A percentile compares a stretch with the other conserved stretches of the same genome.
Conservation (phyloP, 1,139 yeast species). For the Candida neerlandica region DNA sequence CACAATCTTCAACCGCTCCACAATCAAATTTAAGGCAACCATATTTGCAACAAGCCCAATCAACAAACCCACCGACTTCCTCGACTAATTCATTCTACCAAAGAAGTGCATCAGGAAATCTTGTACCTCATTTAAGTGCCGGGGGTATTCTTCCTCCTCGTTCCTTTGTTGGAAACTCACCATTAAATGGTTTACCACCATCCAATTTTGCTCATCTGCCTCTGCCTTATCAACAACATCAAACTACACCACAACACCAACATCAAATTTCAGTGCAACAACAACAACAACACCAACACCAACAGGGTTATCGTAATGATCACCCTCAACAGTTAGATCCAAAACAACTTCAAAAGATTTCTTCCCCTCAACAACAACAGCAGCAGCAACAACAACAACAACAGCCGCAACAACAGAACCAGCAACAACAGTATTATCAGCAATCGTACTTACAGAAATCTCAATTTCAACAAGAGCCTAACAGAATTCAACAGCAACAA, state of each 20-base stretch:
- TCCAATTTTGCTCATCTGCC: conserved; percentile 16
- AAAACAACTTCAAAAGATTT: conserved; percentile 17
- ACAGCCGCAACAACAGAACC: conserved; percentile 13
- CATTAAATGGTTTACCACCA: conserved; percentile 12
- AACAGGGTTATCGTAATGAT: conserved; percentile 13
- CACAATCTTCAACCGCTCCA: conserved; percentile 5
- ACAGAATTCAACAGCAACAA: conserved; percentile 14
- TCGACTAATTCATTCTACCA: conserved; percentile 3
- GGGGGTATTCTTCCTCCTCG: conserved; percentile 11
- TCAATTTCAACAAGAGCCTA: conserved; percentile 17
- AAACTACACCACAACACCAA: conserved; percentile 12
- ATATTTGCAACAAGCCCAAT: conserved; percentile 8
- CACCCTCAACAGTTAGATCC: conserved; percentile 19
- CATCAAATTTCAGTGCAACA: conserved; percentile 7
- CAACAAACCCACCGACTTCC: conserved; percentile 1
- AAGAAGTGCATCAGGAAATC: conserved; percentile 6
- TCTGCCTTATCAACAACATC: conserved; percentile 7
- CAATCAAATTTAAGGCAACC: conserved; percentile 9
- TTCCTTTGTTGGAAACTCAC: conserved; percentile 10
- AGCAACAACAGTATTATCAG: conserved; percentile 18
- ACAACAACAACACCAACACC: conserved; percentile 11
- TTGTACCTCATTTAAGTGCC: conserved; percentile 15
- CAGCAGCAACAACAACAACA: conserved; percentile 10
- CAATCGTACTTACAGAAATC: conserved; percentile 13
- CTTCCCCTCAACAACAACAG: conserved; percentile 15